These are phyloP conservation scores for Fraxinus americana DNA, from an alignment of 257 asterid genomes.

Conservation along the genomic window DNA sequence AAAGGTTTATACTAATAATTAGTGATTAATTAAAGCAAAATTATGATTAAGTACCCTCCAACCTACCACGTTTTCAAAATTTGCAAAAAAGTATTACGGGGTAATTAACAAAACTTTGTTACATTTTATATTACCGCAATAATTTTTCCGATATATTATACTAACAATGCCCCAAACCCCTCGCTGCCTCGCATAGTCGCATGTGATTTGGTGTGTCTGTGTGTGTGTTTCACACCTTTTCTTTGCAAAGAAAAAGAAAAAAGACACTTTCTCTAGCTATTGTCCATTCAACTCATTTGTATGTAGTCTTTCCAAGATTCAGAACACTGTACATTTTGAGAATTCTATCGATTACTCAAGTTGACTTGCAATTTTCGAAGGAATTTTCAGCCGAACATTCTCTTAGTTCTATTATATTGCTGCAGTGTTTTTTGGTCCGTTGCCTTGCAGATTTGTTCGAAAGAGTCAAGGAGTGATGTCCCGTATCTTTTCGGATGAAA, in stretches of 20 bases:
- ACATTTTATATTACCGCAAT: too few species aligned
- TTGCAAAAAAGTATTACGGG: too few species aligned
- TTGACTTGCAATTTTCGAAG: constrained; percentile 2
- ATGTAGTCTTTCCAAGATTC: constrained; percentile 35
- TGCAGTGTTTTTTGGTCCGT: background rate
- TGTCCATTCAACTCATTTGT: background rate
- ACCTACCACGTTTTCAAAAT: background rate
- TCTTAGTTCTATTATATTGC: constrained; percentile 15
- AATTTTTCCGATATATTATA: too few species aligned
- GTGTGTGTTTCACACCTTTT: background rate
- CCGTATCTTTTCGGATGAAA: constrained; percentile 34
- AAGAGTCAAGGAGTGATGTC: constrained; percentile 38
- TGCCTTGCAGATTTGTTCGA: constrained; percentile 33
- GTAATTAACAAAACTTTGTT: background rate
- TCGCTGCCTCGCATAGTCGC: background rate
- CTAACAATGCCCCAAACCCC: background rate
- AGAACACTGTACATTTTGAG: constrained; percentile 9
- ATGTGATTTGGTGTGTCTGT: background rate
- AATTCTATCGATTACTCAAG: constrained; percentile 5
- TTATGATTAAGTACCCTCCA: background rate
- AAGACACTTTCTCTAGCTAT: background rate
- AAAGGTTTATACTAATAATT: too few species aligned
- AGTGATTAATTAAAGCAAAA: too few species aligned
- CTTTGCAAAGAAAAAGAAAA: background rate
- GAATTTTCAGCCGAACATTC: constrained; percentile 11